Conservation (phyloP, 768 basidiomycete species). For the Chalciporus pseudorubinellus region DNA sequence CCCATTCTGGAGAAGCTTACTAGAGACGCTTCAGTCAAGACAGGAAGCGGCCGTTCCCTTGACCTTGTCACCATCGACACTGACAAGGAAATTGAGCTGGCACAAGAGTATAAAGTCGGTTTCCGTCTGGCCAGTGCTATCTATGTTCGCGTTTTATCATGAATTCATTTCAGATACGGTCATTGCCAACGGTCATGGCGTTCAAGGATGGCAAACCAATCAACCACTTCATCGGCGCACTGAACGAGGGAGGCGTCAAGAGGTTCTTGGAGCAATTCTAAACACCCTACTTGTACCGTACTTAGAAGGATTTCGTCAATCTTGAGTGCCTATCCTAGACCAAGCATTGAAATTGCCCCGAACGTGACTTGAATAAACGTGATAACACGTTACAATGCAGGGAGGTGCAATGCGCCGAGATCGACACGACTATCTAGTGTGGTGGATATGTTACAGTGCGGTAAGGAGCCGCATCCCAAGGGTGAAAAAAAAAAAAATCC, state of each 20-base stretch:
- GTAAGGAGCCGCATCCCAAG: background rate
- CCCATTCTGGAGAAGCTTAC: constrained; percentile 67
- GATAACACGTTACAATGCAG: constrained; percentile 13
- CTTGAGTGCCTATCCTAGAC: background rate
- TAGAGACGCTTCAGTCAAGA: constrained; percentile 38
- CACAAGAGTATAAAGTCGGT: constrained; percentile 46
- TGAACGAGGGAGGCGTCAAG: constrained; percentile 42
- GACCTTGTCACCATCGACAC: constrained; percentile 74
- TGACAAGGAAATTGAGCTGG: constrained; percentile 53
- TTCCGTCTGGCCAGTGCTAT: background rate
- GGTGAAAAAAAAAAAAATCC: background rate
- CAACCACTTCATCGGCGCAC: constrained; percentile 62
- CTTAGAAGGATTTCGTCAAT: too few species aligned
- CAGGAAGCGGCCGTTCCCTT: constrained; percentile 54
- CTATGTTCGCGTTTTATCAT: background rate
- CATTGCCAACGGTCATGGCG: constrained; percentile 78
- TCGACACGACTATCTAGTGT: background rate
- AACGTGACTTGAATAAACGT: background rate
- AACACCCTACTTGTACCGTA: too few species aligned
- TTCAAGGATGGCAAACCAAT: constrained; percentile 63
- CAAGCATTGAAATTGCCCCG: background rate
- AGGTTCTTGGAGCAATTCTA: constrained; percentile 45
- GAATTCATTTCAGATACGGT: constrained; percentile 49
- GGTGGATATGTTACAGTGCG: constrained; percentile 14
- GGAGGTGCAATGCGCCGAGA: background rate